Percentiles rank a stretch among this genome's conserved stretches.
phyloP scores from a whole-genome alignment of 441 rosid genomes.

The Lepidium campestre region DNA sequence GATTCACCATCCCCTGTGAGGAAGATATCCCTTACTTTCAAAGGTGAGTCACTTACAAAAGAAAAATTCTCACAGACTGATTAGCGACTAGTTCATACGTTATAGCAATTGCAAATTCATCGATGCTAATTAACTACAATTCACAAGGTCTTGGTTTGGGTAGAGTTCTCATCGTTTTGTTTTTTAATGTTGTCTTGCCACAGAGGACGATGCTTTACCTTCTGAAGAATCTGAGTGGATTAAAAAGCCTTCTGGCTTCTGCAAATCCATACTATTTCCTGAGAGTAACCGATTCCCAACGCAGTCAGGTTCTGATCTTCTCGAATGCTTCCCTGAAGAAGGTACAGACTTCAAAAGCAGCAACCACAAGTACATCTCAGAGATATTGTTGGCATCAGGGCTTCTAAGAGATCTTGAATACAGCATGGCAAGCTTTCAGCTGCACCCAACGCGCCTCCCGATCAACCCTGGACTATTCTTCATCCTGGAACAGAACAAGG shows the following conservation, averaged over 20 bases:
- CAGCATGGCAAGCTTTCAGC: conserved; percentile 34
- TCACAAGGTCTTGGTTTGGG: neutral
- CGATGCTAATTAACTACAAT: neutral
- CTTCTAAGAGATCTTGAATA: conserved; percentile 51
- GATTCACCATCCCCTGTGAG: conserved; percentile 82
- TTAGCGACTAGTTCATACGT: neutral
- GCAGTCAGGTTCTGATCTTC: conserved; percentile 22
- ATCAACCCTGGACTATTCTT: conserved; percentile 55
- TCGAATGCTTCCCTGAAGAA: conserved; percentile 22
- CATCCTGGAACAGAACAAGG: conserved; percentile 54
- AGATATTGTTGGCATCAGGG: conserved; percentile 67
- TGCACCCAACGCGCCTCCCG: conserved; percentile 47
- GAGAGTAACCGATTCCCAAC: conserved; percentile 27
- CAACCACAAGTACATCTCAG: conserved; percentile 66
- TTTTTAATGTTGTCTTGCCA: conserved; percentile 8
- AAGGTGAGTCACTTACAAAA: conserved; percentile 42
- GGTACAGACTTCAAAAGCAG: conserved; percentile 34
- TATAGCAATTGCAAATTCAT: neutral
- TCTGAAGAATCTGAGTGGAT: conserved; percentile 45
- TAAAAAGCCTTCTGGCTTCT: conserved; percentile 13
- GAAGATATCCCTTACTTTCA: conserved; percentile 51
- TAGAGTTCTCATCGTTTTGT: conserved; percentile 5
- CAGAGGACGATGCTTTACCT: conserved; percentile 46
- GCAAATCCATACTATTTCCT: conserved; percentile 34
- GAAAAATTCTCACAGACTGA: neutral